Conservation (phyloP, 139 green algal genomes). For the Chlorella sp. region DNA sequence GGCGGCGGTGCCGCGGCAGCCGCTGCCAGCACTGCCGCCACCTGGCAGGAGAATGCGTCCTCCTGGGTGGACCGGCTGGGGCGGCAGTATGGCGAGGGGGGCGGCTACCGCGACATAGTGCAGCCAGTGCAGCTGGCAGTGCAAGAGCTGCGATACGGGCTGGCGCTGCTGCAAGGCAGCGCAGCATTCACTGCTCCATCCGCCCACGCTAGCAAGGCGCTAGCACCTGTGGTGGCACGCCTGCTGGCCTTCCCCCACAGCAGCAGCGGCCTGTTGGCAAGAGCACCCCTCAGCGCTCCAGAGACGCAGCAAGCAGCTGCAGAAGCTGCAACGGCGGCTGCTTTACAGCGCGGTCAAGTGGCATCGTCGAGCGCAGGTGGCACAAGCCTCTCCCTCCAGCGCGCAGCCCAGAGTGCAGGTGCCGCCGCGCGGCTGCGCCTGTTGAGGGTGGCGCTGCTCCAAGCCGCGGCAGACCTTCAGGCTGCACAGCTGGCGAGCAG, state of each 20-base stretch:
- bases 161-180: conserved; percentile 51
- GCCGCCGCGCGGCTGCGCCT: neutral
- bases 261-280: neutral
- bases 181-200: neutral
- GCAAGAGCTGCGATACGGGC: conserved; percentile 62
- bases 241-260: conserved; percentile 36
- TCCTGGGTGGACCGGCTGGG: conserved; percentile 56
- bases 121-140: conserved; percentile 84
- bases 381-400: too few species aligned
- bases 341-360: too few species aligned
- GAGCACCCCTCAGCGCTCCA: neutral
- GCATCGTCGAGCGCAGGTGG: too few species aligned
- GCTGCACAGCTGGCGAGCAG: too few species aligned
- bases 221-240: conserved; percentile 8
- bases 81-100: conserved; percentile 58
- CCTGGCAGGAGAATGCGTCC: conserved; percentile 53
- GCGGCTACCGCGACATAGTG: conserved; percentile 83
- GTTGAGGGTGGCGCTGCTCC: neutral
- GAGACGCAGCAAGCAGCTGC: conserved; percentile 21
- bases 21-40: conserved; percentile 7
- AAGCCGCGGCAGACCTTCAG: neutral
- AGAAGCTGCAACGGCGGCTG: neutral
- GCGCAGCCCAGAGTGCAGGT: too few species aligned
- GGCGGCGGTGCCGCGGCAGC: neutral
- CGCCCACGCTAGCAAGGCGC: neutral